A percentile compares a stretch with the other conserved stretches of the same genome.
phyloP scores from a whole-genome alignment of 2,329 filamentous ascomycete genomes.

The Penicillium sp. region DNA sequence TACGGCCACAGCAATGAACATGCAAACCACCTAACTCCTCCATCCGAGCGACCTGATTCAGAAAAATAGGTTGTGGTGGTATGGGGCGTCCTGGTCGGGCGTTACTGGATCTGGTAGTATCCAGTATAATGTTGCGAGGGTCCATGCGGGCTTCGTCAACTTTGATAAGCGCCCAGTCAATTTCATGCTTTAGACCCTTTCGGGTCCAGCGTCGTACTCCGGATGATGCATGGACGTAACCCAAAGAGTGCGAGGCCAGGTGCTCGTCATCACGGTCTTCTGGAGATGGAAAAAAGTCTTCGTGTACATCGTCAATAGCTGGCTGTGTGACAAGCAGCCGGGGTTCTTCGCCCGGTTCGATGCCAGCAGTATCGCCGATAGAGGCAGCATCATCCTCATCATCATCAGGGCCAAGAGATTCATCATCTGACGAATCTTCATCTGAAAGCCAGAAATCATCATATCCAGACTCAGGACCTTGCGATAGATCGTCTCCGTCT shows the following conservation, averaged over 20 bases:
- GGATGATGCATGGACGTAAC: conserved; percentile 84
- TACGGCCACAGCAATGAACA: conserved; percentile 86
- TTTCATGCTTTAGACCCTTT: conserved; percentile 76
- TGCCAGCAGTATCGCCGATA: conserved; percentile 73
- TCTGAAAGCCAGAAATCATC: conserved; percentile 49
- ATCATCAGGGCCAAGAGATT: conserved; percentile 48
- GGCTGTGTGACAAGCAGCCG: conserved; percentile 86
- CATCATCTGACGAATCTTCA: conserved; percentile 54
- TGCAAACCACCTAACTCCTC: conserved; percentile 66
- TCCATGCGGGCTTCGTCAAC: conserved; percentile 72
- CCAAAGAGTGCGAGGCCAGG: conserved; percentile 74
- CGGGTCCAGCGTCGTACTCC: conserved; percentile 75
- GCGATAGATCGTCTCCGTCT: conserved; percentile 45
- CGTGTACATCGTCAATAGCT: conserved; percentile 80
- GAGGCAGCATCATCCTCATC: conserved; percentile 57
- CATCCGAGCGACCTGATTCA: conserved; percentile 58
- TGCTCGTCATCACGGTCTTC: conserved; percentile 78
- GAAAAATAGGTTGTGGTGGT: conserved; percentile 42
- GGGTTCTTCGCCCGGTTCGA: conserved; percentile 71
- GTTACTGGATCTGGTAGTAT: conserved; percentile 20
- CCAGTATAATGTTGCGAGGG: conserved; percentile 65
- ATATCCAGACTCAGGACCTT: conserved; percentile 38
- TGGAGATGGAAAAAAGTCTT: conserved; percentile 77
- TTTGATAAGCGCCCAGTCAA: conserved; percentile 91
- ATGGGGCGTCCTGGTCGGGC: conserved; percentile 48